A percentile compares a stretch with the other conserved stretches of the same genome.
phyloP scores from a whole-genome alignment of 2,329 filamentous ascomycete genomes.

The Ascocoryne sarcoides region DNA sequence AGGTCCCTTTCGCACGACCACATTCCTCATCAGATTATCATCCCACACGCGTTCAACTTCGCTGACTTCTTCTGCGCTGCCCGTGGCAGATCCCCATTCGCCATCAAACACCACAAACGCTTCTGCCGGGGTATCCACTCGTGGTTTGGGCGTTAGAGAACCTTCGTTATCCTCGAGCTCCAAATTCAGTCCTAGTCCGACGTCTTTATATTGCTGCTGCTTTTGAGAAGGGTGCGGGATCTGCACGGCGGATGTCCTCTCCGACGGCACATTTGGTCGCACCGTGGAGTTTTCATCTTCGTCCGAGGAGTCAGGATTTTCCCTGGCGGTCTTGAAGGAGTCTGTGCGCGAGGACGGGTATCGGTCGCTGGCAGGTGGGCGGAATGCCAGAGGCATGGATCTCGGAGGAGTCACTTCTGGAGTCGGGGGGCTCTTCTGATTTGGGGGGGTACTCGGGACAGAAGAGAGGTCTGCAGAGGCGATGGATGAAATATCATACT shows the following conservation, averaged over 20 bases:
- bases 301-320: slow-evolving; percentile 54
- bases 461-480: slow-evolving; percentile 13
- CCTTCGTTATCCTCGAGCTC: slow-evolving; percentile 30
- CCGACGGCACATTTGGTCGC: slow-evolving; percentile 25
- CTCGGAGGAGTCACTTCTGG: slow-evolving; percentile 68
- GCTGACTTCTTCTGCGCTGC: slow-evolving; percentile 23
- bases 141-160: slow-evolving; percentile 25
- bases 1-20: slow-evolving; percentile 39
- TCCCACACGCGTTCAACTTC: slow-evolving; percentile 49
- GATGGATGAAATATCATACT: slow-evolving; percentile 13
- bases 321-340: slow-evolving; percentile 64
- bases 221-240: slow-evolving; percentile 16
- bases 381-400: slow-evolving; percentile 36
- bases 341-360: slow-evolving; percentile 38
- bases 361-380: slow-evolving; percentile 41
- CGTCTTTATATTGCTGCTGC: slow-evolving; percentile 17
- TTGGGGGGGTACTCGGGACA: slow-evolving; percentile 50
- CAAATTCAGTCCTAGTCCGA: slow-evolving; percentile 31
- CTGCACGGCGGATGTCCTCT: slow-evolving; percentile 16
- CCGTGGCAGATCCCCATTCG: slow-evolving; percentile 39
- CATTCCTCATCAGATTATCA: slow-evolving; percentile 43
- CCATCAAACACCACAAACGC: slow-evolving; percentile 51
- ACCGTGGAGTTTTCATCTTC: slow-evolving; percentile 42
- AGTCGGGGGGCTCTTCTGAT: slow-evolving; percentile 61
- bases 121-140: slow-evolving; percentile 31